Percentiles rank a stretch among this genome's conserved stretches.
These are phyloP conservation scores for Discostella stelligeroides DNA, from an alignment of 108 stramenopile species.

Conservation along the genomic window DNA sequence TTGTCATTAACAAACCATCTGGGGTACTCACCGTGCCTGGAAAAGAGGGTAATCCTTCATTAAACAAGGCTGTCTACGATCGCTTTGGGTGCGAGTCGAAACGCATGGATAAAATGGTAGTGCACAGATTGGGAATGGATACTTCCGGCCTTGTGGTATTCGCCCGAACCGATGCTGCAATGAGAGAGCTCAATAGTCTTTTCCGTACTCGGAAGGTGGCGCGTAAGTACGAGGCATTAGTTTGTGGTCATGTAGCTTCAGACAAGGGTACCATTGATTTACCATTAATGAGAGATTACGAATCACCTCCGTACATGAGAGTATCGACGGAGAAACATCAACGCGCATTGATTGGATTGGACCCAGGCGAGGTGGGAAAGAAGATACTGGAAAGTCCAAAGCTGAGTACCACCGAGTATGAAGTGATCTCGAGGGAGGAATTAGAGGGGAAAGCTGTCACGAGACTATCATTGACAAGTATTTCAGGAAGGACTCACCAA, in stretches of 20 bases:
- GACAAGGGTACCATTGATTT: slow-evolving; percentile 72
- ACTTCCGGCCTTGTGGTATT: slow-evolving; percentile 82
- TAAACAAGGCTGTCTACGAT: slow-evolving; percentile 73
- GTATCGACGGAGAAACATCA: slow-evolving; percentile 80
- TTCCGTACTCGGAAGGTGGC: slow-evolving; percentile 77
- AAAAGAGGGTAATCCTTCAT: slow-evolving; percentile 61
- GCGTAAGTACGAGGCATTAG: slow-evolving; percentile 78
- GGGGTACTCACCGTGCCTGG: slow-evolving; percentile 80
- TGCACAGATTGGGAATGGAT: slow-evolving; percentile 86
- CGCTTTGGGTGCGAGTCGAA: slow-evolving; percentile 58
- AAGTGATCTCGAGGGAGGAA: slow-evolving; percentile 66
- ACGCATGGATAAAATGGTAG: slow-evolving; percentile 82
- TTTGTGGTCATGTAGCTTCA: slow-evolving; percentile 71
- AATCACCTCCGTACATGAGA: slow-evolving; percentile 80
- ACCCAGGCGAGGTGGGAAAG: slow-evolving; percentile 63
- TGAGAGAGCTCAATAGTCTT: slow-evolving; percentile 63
- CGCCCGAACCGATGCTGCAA: slow-evolving; percentile 65
- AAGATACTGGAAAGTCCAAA: slow-evolving; percentile 79
- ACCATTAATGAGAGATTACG: slow-evolving; percentile 81
- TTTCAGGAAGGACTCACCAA: slow-evolving; percentile 87
- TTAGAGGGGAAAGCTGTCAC: slow-evolving; percentile 73
- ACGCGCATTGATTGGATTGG: slow-evolving; percentile 64
- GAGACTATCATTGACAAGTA: slow-evolving; percentile 69
- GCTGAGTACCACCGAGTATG: slow-evolving; percentile 72
- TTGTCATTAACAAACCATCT: slow-evolving; percentile 83